These are phyloP conservation scores for Vitis hybrid DNA, from an alignment of 177 flowering plant genomes.

Conservation along the genomic window DNA sequence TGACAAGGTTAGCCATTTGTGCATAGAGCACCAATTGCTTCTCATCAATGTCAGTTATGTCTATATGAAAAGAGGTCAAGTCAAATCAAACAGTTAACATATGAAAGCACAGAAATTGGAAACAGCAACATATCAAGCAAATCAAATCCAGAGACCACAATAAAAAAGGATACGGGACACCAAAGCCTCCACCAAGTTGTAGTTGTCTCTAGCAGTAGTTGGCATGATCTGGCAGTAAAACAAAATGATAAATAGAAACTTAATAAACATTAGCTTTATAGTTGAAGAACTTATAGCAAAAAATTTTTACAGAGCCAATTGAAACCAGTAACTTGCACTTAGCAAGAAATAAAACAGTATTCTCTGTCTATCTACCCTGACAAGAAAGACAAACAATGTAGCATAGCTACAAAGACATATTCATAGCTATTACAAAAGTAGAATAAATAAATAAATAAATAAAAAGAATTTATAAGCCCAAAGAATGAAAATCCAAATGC, in stretches of 20 bases:
- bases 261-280: background rate
- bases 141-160: slow-evolving; percentile 6
- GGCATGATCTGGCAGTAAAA: slow-evolving; percentile 53
- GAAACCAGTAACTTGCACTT: background rate
- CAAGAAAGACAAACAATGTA: background rate
- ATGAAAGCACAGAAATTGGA: background rate
- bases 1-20: slow-evolving; percentile 97
- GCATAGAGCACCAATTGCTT: slow-evolving; percentile 82
- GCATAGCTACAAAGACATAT: background rate
- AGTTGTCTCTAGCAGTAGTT: slow-evolving; percentile 62
- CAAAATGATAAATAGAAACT: background rate
- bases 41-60: slow-evolving; percentile 78
- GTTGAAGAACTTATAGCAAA: background rate
- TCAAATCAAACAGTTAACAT: slow-evolving; percentile 23
- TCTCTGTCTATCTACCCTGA: background rate
- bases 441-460: background rate
- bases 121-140: background rate
- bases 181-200: slow-evolving; percentile 71
- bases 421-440: background rate
- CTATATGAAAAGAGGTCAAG: slow-evolving; percentile 35
- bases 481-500: background rate
- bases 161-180: slow-evolving; percentile 82
- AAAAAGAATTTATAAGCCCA: background rate
- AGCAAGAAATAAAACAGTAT: background rate
- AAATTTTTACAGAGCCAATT: background rate